Conservation (phyloP, 2,329 filamentous ascomycete genomes). For the Falciphora oryzae region DNA sequence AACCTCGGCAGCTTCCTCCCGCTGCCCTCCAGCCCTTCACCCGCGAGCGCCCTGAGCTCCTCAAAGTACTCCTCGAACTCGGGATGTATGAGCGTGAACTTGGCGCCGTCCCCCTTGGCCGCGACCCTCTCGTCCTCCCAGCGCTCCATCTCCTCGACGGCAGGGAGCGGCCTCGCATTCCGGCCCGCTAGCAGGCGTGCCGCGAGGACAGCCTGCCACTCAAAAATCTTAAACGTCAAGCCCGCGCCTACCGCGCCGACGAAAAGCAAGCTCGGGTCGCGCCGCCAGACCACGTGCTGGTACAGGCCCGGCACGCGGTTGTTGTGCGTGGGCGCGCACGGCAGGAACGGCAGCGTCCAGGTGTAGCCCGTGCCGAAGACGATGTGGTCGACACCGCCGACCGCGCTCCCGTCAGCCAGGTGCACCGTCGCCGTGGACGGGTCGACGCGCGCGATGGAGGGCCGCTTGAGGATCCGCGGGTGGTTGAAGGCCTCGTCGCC, state of each 20-base stretch:
- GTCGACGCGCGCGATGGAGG: constrained; percentile 15
- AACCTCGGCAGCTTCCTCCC: constrained; percentile 7
- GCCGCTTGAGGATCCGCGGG: constrained; percentile 17
- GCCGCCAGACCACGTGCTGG: constrained; percentile 49
- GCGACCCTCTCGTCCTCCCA: constrained; percentile 42
- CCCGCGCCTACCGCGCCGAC: constrained; percentile 52
- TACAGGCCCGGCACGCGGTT: constrained; percentile 52
- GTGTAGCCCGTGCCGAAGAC: constrained; percentile 63
- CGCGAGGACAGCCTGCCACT: constrained; percentile 60
- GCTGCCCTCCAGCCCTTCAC: not conserved
- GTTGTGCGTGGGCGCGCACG: constrained; percentile 42
- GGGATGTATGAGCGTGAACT: constrained; percentile 2
- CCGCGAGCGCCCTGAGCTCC: not conserved
- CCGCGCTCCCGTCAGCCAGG: constrained; percentile 48
- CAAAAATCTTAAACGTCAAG: constrained; percentile 63
- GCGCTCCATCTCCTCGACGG: constrained; percentile 37
- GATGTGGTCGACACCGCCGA: constrained; percentile 52
- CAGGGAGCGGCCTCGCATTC: constrained; percentile 37
- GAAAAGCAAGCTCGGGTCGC: constrained; percentile 51
- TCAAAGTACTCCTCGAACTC: constrained; percentile 8
- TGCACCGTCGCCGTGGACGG: constrained; percentile 31
- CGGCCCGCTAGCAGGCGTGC: constrained; percentile 53
- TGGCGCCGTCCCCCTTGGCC: not conserved
- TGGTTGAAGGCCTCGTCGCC: constrained; percentile 23
- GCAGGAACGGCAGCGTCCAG: constrained; percentile 58